Percentiles rank a stretch among this genome's conserved stretches.
phyloP scores from a whole-genome alignment of 345 rosid species.

The thale cress (Arabidopsis thaliana) region TAIR10.1 NC_003075.7:13474501-13475000 shows the following conservation, averaged over 20 bases:
- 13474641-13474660: background rate
- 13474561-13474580: conserved; percentile 61
- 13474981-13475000: conserved; percentile 1
- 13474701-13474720: conserved; percentile 99
- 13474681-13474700: conserved; percentile 65
- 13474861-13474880: too few species aligned
- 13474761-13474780: conserved; percentile 63
- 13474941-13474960: background rate
- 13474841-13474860: conserved; percentile 30
- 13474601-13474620: conserved; percentile 44
- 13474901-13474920: too few species aligned
- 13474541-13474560: conserved; percentile 57
- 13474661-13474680: background rate
- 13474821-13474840: conserved; percentile 87
- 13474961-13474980: background rate
- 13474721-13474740: conserved; percentile 75
- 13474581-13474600: conserved; percentile 72
- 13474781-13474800: conserved; percentile 78
- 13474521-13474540: conserved; percentile 66
- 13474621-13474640: background rate
- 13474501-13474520: conserved; percentile 55
- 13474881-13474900: too few species aligned
- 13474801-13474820: conserved; percentile 83
- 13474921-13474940: too few species aligned
- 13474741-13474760: conserved; percentile 91